Evolutionary conservation across 129 eudicot species (phyloP).

Genomic region (Flaveria brownii): DNA sequence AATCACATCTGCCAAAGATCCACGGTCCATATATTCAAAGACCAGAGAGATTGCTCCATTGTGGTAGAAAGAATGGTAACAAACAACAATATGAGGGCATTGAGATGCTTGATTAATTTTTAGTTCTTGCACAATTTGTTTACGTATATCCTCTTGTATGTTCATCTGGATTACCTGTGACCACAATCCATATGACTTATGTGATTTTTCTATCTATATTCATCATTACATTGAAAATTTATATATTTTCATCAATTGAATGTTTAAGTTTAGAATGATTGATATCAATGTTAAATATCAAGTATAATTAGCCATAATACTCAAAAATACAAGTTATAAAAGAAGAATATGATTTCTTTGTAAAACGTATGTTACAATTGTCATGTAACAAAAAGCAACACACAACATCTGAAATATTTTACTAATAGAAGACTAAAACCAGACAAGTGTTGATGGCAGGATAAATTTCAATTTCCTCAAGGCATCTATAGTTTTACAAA

Average conservation of each 20-base stretch:
- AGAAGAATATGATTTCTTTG: neutral
- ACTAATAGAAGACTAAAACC: neutral
- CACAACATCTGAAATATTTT: too few species aligned
- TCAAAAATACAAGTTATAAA: neutral
- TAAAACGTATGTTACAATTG: neutral
- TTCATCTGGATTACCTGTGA: slow-evolving; percentile 96
- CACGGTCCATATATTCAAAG: slow-evolving; percentile 97
- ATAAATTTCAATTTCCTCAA: too few species aligned
- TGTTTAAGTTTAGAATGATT: neutral
- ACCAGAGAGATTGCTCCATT: slow-evolving; percentile 93
- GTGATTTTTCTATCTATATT: neutral
- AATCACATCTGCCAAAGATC: slow-evolving; percentile 83
- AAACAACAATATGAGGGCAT: slow-evolving; percentile 83
- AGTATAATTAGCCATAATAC: neutral
- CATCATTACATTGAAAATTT: neutral
- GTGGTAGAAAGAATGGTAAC: slow-evolving; percentile 94
- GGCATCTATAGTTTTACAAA: too few species aligned
- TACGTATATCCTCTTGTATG: slow-evolving; percentile 95
- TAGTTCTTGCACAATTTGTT: slow-evolving; percentile 96
- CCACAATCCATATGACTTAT: slow-evolving; percentile 9
- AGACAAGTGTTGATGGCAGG: neutral
- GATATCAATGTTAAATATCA: neutral
- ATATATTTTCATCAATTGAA: neutral
- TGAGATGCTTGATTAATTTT: slow-evolving; percentile 94
- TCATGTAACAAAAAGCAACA: neutral